These are phyloP conservation scores for Suhomyces terraborum DNA, from an alignment of 1,139 yeast genomes.

Conservation along the genomic window DNA sequence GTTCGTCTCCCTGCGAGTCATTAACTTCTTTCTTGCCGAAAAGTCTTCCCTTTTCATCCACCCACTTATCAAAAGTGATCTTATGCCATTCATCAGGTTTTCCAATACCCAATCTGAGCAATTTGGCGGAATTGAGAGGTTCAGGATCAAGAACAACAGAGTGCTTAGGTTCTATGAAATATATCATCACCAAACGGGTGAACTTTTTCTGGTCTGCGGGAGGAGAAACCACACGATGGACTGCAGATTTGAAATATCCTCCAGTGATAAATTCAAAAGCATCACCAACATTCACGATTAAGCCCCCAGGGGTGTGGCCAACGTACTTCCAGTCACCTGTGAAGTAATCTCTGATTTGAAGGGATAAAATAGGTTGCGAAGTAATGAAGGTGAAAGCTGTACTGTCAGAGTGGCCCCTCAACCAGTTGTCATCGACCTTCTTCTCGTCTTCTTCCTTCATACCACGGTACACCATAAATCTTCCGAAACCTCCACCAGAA, in stretches of 20 bases:
- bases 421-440: conserved; percentile 24
- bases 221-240: conserved; percentile 32
- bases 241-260: conserved; percentile 33
- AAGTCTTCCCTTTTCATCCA: conserved; percentile 21
- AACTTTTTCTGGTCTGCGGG: conserved; percentile 29
- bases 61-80: conserved; percentile 22
- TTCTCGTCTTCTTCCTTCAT: conserved; percentile 29
- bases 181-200: conserved; percentile 30
- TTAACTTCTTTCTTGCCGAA: conserved; percentile 22
- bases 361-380: conserved; percentile 33
- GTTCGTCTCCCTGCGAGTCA: conserved; percentile 20
- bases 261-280: conserved; percentile 34
- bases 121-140: conserved; percentile 18
- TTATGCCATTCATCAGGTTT: conserved; percentile 22
- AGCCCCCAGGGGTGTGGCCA: conserved; percentile 28
- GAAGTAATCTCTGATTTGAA: conserved; percentile 29
- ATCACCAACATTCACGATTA: conserved; percentile 33
- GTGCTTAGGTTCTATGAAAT: conserved; percentile 26
- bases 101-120: conserved; percentile 15
- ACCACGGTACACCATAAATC: conserved; percentile 36
- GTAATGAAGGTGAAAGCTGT: conserved; percentile 33
- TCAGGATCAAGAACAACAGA: conserved; percentile 22
- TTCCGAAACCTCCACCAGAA: conserved; percentile 36
- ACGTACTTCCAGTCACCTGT: conserved; percentile 33
- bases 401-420: conserved; percentile 35